Conservation (phyloP, 2,329 filamentous ascomycete species). For the Massarina eburnea region DNA sequence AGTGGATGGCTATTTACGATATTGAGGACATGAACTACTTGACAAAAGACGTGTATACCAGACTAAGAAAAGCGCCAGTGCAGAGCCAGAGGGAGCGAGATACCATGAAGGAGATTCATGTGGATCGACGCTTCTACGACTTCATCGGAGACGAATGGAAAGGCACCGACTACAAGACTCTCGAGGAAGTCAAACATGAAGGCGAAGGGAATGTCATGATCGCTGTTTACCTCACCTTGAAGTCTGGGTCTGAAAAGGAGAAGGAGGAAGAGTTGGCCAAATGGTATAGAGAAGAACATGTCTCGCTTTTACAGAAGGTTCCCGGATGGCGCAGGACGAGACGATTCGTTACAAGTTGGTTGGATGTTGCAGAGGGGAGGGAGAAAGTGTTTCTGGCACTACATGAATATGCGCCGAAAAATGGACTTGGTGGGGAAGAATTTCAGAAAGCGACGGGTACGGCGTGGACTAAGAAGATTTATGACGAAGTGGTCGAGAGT, state of each 20-base stretch:
- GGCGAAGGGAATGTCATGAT: constrained; percentile 61
- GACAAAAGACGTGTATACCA: constrained; percentile 69
- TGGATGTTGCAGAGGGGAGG: constrained; percentile 48
- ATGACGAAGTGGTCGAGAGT: constrained; percentile 58
- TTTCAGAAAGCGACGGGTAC: constrained; percentile 66
- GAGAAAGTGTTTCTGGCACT: constrained; percentile 63
- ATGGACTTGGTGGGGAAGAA: constrained; percentile 67
- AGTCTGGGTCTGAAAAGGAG: constrained; percentile 56
- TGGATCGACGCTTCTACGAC: constrained; percentile 72
- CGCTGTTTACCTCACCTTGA: constrained; percentile 61
- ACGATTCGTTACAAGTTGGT: constrained; percentile 66
- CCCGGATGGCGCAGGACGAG: constrained; percentile 79
- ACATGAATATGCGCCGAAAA: constrained; percentile 70
- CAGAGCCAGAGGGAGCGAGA: constrained; percentile 62
- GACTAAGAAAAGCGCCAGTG: constrained; percentile 59
- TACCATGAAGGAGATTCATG: constrained; percentile 66
- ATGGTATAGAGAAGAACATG: constrained; percentile 78
- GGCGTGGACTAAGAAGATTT: constrained; percentile 62
- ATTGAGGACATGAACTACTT: constrained; percentile 73
- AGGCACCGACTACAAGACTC: constrained; percentile 58
- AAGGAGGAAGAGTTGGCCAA: constrained; percentile 59
- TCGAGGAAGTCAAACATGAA: constrained; percentile 62
- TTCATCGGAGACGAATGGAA: constrained; percentile 60
- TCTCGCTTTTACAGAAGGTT: constrained; percentile 69
- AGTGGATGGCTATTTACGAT: constrained; percentile 81